Evolutionary conservation across 1,284 basidiomycete species (phyloP).

Genomic region (Sphagnurus paluster): DNA sequence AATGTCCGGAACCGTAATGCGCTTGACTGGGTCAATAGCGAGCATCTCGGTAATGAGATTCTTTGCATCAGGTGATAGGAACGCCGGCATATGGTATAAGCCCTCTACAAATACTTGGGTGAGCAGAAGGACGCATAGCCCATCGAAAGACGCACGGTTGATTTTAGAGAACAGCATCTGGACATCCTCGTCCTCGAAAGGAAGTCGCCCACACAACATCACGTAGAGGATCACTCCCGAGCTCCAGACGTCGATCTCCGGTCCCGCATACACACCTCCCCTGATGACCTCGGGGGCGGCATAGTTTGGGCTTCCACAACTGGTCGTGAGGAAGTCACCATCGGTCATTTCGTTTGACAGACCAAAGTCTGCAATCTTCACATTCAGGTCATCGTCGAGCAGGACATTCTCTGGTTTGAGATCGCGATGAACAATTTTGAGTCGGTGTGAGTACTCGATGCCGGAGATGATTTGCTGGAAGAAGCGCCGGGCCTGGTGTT

Average conservation of each 20-base stretch:
- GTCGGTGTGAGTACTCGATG: conserved; percentile 91
- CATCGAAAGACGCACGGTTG: conserved; percentile 76
- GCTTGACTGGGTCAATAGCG: conserved; percentile 88
- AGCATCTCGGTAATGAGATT: conserved; percentile 86
- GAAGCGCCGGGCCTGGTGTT: conserved; percentile 83
- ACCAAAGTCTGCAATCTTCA: conserved; percentile 97
- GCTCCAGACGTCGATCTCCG: conserved; percentile 98
- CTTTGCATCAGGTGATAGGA: conserved; percentile 76
- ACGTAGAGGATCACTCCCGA: conserved; percentile 96
- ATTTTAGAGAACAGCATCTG: conserved; percentile 92
- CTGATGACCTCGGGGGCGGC: conserved; percentile 95
- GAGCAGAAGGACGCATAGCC: neutral
- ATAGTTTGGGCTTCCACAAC: conserved; percentile 95
- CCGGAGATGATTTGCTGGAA: conserved; percentile 97
- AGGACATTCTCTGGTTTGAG: conserved; percentile 93
- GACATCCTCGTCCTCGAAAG: conserved; percentile 95
- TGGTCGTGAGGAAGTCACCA: conserved; percentile 93
- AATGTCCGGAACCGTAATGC: conserved; percentile 90
- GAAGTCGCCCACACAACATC: conserved; percentile 89
- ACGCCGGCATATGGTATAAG: conserved; percentile 78
- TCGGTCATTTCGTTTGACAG: conserved; percentile 93
- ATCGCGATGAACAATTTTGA: conserved; percentile 95
- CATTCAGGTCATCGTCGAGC: conserved; percentile 76
- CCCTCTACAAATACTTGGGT: conserved; percentile 55
- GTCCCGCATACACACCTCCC: conserved; percentile 90